Conservation (phyloP, 768 basidiomycete species). For the Pleurotus ostreatus region DNA sequence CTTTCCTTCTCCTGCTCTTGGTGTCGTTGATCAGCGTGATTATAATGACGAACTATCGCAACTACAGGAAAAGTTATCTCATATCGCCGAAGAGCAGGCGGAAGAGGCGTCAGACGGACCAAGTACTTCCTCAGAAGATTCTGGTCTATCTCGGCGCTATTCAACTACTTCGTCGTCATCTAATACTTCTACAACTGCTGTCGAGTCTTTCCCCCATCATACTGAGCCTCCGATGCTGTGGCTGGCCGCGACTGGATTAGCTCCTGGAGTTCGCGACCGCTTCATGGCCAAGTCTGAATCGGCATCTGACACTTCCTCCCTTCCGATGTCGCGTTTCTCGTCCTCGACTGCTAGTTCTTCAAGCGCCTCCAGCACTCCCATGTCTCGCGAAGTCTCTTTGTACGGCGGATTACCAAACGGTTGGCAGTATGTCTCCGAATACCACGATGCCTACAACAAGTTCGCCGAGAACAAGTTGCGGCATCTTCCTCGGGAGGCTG, state of each 20-base stretch:
- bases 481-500: slow-evolving; percentile 3
- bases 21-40: neutral
- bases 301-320: neutral
- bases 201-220: slow-evolving; percentile 2
- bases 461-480: slow-evolving; percentile 10
- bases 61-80: neutral
- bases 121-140: neutral
- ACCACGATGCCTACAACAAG: slow-evolving; percentile 29
- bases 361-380: slow-evolving; percentile 22
- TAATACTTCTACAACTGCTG: slow-evolving; percentile 6
- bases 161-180: neutral
- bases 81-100: neutral
- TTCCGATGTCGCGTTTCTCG: neutral
- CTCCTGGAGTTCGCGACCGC: neutral
- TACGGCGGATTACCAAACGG: slow-evolving; percentile 44
- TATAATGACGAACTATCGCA: neutral
- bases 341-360: neutral
- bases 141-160: neutral
- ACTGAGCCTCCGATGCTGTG: neutral
- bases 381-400: slow-evolving; percentile 44
- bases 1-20: neutral
- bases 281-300: neutral
- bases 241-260: neutral
- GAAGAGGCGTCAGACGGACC: neutral
- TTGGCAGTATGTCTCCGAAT: slow-evolving; percentile 39